Base-by-base conservation (phyloP, 345 rosid species). In the Brassica napus region DNA sequence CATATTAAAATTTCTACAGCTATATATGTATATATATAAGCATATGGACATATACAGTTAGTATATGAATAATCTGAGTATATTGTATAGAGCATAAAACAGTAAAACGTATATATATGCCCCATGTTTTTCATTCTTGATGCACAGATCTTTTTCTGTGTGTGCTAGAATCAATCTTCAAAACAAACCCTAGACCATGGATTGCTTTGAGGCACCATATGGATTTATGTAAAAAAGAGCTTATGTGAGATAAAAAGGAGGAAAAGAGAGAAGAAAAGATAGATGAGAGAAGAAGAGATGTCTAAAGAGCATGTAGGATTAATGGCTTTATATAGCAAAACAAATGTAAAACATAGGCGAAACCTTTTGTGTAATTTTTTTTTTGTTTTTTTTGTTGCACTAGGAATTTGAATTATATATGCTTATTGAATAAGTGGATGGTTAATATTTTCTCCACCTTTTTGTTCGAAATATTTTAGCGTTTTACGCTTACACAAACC, bases 311-410 rank as follows among this genome's bases (percentile, higher is more conserved):
- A 70, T 55, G 62, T 5, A 57, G 69, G 72, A 57, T 60, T 74
- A 44, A 31, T 71, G 69, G 54, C 83, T 75, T 80, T 80, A 70
- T 80, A 80, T 80, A 80, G 83, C 80, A 75, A 75, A 75, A 59
- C 70, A 37, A 74, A 37, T 16, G 37, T 69, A 79, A 21, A 64
- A 70, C 60, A 49, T 49, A 49, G 66, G 61, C 52, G 57, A 58
- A 59, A 44, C 73, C 55, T 62, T 80, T 74, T 52, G 11, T 69
- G 66, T n/a, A 49, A 12, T 47, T 49, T 49, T 6, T 49, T 49
- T 49, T 35, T 11, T 5, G 2, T 42, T 4, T 6, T 10, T 42
- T 68, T 69, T 79, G 26, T 80, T 64, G 42, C 72, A 64, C 63
- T 80, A 70, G 32, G 68, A 47, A 73, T 6, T 59, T 32, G 28